Percentiles rank a stretch among this genome's conserved stretches.
These are phyloP conservation scores for Penicillium psychrofluorescens DNA, from an alignment of 495 filamentous ascomycete genomes.

Conservation along the genomic window DNA sequence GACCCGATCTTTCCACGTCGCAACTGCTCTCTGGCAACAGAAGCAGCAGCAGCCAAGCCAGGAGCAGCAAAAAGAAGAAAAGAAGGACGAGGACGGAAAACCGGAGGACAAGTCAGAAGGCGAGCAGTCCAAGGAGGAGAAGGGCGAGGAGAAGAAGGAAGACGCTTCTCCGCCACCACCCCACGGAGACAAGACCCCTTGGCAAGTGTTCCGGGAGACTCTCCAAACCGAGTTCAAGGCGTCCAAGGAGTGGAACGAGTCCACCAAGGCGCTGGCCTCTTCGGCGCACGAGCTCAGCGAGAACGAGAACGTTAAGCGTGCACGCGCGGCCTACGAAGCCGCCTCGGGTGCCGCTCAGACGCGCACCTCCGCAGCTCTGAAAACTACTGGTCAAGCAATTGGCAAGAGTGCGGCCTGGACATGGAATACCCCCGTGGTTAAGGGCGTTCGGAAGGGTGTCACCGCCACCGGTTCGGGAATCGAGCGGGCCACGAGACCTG, in stretches of 20 bases:
- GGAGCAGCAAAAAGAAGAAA: conserved; percentile 28
- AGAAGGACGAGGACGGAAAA: conserved; percentile 41
- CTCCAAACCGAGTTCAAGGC: conserved; percentile 87
- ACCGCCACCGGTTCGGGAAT: conserved; percentile 76
- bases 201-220: conserved; percentile 97
- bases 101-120: conserved; percentile 23
- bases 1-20: conserved; percentile 36
- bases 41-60: conserved; percentile 25
- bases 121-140: conserved; percentile 36
- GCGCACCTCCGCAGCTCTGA: conserved; percentile 68
- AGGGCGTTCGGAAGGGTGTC: conserved; percentile 83
- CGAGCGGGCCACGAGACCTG: conserved; percentile 87
- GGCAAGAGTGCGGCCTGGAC: conserved; percentile 91
- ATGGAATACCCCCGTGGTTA: conserved; percentile 90
- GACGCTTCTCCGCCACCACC: conserved; percentile 75
- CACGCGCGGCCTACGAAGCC: conserved; percentile 75
- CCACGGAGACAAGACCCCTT: conserved; percentile 94
- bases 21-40: conserved; percentile 29
- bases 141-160: conserved; percentile 51
- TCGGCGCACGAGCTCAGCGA: conserved; percentile 88
- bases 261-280: conserved; percentile 85
- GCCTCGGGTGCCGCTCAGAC: conserved; percentile 70
- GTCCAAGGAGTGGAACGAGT: conserved; percentile 98
- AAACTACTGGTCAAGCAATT: conserved; percentile 75
- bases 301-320: conserved; percentile 82